Evolutionary conservation across 306 rosid genomes (phyloP).

Genomic region (Abrus pulchellus): DNA sequence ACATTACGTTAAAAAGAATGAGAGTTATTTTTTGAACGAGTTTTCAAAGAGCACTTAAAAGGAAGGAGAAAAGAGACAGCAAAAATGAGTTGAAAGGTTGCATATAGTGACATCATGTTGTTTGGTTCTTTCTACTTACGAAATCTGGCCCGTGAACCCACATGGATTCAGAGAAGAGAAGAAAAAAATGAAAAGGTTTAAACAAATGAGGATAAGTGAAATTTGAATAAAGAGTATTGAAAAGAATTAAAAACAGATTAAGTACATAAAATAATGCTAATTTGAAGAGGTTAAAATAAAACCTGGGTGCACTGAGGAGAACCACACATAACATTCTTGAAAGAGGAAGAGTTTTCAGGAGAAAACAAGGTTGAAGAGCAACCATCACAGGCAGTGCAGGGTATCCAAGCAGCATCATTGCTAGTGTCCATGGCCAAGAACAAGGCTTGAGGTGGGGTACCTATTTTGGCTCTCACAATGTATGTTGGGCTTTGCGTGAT

Average conservation of each 20-base stretch:
- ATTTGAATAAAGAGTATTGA: too few species aligned
- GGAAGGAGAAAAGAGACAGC: neutral
- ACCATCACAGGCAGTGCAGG: conserved; percentile 83
- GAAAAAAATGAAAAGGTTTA: too few species aligned
- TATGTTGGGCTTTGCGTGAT: conserved; percentile 83
- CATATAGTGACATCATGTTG: neutral
- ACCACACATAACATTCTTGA: conserved; percentile 60
- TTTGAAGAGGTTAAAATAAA: neutral
- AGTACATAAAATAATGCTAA: too few species aligned
- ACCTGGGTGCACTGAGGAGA: conserved; percentile 87
- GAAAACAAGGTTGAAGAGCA: conserved; percentile 70
- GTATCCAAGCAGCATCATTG: conserved; percentile 94
- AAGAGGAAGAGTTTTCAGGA: conserved; percentile 71
- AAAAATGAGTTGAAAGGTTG: neutral
- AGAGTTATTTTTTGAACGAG: too few species aligned
- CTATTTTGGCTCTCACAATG: conserved; percentile 76
- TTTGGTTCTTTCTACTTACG: conserved; percentile 18
- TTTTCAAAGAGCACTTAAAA: neutral
- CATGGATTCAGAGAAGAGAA: neutral
- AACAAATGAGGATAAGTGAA: neutral
- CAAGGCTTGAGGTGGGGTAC: conserved; percentile 82
- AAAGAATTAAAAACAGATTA: too few species aligned
- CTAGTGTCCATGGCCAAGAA: conserved; percentile 88
- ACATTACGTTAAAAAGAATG: too few species aligned
- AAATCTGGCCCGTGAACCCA: neutral